These are phyloP conservation scores for Sistotremastrum niveocremeum DNA, from an alignment of 768 basidiomycete genomes.

Conservation along the genomic window DNA sequence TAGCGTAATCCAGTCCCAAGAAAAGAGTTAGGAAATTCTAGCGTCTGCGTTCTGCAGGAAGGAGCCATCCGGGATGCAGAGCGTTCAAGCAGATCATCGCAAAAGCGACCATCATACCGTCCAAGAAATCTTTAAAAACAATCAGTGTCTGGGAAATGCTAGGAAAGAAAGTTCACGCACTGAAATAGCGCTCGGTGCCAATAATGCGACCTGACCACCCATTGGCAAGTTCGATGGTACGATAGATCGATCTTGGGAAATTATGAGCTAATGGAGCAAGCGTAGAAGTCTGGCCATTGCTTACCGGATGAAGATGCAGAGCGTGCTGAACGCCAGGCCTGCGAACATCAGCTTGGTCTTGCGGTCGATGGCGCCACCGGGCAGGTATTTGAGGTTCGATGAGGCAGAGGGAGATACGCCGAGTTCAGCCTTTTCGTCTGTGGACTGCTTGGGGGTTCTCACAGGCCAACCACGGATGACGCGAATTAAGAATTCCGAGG, in stretches of 20 bases:
- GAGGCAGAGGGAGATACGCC: neutral
- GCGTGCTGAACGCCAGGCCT: slow-evolving; percentile 13
- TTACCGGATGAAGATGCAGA: slow-evolving; percentile 17
- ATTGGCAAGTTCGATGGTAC: slow-evolving; percentile 33
- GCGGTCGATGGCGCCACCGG: slow-evolving; percentile 5
- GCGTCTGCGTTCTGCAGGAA: slow-evolving; percentile 6
- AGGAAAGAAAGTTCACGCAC: slow-evolving; percentile 10
- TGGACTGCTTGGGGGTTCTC: neutral
- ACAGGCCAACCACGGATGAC: slow-evolving; percentile 10
- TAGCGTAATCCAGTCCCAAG: no score
- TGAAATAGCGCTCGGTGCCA: slow-evolving; percentile 32
- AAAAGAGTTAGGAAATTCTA: no score
- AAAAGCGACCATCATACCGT: slow-evolving; percentile 33
- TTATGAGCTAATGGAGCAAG: no score
- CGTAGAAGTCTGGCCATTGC: slow-evolving; percentile 10
- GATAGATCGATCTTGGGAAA: slow-evolving; percentile 28
- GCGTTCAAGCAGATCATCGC: slow-evolving; percentile 33
- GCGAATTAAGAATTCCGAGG: slow-evolving; percentile 32
- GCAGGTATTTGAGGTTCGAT: no score
- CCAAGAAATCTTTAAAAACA: slow-evolving; percentile 28
- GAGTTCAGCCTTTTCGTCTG: neutral
- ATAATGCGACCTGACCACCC: slow-evolving; percentile 42
- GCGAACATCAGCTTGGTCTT: slow-evolving; percentile 14
- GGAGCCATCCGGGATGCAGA: slow-evolving; percentile 30
- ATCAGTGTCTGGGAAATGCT: no score